These are phyloP conservation scores for Sherardia arvensis DNA, from an alignment of 257 asterid species.

Conservation along the genomic window DNA sequence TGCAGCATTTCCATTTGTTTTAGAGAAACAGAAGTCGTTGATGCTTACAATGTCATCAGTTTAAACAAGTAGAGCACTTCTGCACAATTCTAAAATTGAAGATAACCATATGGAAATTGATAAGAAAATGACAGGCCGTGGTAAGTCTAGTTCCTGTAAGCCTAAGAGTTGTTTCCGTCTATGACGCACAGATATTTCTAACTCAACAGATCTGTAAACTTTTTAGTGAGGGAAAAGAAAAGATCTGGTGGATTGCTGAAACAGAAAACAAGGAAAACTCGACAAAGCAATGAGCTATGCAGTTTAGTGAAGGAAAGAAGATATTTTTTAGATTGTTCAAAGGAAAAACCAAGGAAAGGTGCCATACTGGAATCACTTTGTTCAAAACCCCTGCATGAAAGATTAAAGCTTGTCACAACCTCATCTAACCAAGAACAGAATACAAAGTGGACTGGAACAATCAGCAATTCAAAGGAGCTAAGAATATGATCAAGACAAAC, in stretches of 20 bases:
- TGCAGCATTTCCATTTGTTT: neutral
- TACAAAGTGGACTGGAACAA: neutral
- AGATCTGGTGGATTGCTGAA: no score
- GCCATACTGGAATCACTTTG: conserved; percentile 2
- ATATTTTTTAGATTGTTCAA: no score
- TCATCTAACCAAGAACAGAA: neutral
- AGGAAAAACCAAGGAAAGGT: neutral
- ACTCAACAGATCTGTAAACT: neutral
- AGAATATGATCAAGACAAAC: neutral
- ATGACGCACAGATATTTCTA: neutral
- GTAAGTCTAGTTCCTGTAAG: no score
- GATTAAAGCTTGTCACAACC: neutral
- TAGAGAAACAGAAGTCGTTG: neutral
- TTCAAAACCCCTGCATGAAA: conserved; percentile 1
- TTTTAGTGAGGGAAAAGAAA: no score
- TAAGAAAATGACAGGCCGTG: no score
- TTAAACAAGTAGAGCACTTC: neutral
- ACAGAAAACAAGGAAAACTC: no score
- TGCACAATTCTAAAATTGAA: neutral
- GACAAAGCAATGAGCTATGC: no score
- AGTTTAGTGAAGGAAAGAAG: no score
- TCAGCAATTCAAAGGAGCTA: neutral
- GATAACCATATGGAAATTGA: neutral
- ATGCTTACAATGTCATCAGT: neutral
- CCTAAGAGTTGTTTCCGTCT: no score